Evolutionary conservation across 345 rosid genomes (phyloP).

Genomic region (Hevea brasiliensis): DNA sequence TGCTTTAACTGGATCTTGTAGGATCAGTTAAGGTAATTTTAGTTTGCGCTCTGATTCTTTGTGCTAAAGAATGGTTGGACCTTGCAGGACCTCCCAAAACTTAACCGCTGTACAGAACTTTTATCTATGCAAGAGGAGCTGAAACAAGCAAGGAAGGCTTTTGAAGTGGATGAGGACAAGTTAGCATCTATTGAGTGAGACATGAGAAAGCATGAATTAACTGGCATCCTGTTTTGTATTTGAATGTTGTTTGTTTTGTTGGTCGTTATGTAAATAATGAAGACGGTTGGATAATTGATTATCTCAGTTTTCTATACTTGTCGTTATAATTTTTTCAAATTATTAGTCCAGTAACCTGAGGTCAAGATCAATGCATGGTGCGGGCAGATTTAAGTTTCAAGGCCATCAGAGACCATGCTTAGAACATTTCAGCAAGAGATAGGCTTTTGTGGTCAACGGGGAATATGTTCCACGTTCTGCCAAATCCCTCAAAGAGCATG

Average conservation of each 20-base stretch:
- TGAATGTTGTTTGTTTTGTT: not conserved
- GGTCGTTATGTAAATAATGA: not conserved
- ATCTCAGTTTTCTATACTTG: too few relatives aligned
- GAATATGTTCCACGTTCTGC: too few relatives aligned
- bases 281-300: not conserved
- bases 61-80: not conserved
- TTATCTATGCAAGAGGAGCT: slow-evolving; percentile 95
- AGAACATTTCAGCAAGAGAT: too few relatives aligned
- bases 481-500: too few relatives aligned
- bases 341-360: too few relatives aligned
- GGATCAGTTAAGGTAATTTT: not conserved
- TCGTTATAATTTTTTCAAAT: too few relatives aligned
- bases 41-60: not conserved
- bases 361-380: too few relatives aligned
- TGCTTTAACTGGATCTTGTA: not conserved
- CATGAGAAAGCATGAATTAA: not conserved
- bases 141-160: slow-evolving; percentile 94
- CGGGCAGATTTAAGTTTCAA: too few relatives aligned
- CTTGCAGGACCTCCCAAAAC: slow-evolving; percentile 77
- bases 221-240: not conserved
- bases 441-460: too few relatives aligned
- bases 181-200: slow-evolving; percentile 53
- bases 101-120: slow-evolving; percentile 82
- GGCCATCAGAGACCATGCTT: too few relatives aligned
- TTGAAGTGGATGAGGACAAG: slow-evolving; percentile 88